These are phyloP conservation scores for Nakaseomyces sp. DNA, from an alignment of 1,139 yeast genomes.

Conservation along the genomic window DNA sequence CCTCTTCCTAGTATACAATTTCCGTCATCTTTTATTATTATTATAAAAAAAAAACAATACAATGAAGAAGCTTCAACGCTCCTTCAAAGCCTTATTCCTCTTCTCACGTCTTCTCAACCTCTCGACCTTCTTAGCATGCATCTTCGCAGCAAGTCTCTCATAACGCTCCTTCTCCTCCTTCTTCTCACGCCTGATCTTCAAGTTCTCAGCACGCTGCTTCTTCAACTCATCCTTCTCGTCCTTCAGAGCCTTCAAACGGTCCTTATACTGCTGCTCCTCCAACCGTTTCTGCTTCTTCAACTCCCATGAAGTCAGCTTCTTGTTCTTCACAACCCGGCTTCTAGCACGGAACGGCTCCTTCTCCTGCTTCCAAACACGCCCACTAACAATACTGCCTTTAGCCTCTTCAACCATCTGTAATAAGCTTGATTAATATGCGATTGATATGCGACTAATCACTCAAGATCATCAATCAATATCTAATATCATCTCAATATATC, in stretches of 20 bases:
- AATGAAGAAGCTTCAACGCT: constrained; percentile 36
- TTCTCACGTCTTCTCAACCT: constrained; percentile 73
- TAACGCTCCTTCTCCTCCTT: constrained; percentile 70
- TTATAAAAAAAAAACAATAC: not conserved
- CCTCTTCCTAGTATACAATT: not conserved
- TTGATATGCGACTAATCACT: too few relatives aligned
- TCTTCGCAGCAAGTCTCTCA: constrained; percentile 58
- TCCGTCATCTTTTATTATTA: not conserved
- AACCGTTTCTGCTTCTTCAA: constrained; percentile 33
- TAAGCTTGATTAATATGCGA: too few relatives aligned
- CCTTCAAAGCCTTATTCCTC: constrained; percentile 71
- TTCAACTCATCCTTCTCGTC: constrained; percentile 54
- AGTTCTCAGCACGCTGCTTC: constrained; percentile 41
- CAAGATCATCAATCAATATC: too few relatives aligned
- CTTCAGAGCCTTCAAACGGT: constrained; percentile 45
- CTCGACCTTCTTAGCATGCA: constrained; percentile 73
- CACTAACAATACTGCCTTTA: constrained; percentile 42
- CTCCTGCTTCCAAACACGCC: constrained; percentile 50
- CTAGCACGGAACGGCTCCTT: constrained; percentile 39
- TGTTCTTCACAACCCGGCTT: constrained; percentile 32
- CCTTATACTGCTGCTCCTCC: constrained; percentile 35
- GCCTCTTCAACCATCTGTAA: constrained; percentile 16
- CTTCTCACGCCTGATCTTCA: constrained; percentile 58
- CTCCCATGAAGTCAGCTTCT: constrained; percentile 32
- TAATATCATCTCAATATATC: too few relatives aligned